phyloP scores from a whole-genome alignment of 176 grass and related monocot genomes.

The Thinopyrum elongatum region DNA sequence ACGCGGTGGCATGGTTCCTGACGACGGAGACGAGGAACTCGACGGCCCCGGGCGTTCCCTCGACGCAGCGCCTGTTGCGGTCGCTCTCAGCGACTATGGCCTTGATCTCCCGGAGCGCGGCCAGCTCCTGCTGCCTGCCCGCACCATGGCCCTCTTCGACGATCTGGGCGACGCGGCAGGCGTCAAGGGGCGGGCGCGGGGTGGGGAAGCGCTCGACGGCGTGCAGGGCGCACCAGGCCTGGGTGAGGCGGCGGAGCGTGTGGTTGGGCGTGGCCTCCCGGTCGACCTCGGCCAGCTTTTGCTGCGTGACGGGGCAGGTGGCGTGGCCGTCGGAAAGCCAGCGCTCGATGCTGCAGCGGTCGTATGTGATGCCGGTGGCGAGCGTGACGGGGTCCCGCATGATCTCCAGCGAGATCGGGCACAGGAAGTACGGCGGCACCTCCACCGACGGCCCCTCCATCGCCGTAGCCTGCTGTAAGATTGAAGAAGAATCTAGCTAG shows the following conservation, averaged over 20 bases:
- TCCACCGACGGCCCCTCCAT: conserved; percentile 46
- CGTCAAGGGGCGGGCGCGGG: conserved; percentile 47
- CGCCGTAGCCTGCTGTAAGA: neutral
- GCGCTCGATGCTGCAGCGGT: conserved; percentile 70
- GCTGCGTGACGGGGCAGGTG: conserved; percentile 69
- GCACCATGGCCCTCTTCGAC: conserved; percentile 37
- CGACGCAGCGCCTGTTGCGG: conserved; percentile 47
- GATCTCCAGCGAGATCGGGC: conserved; percentile 83
- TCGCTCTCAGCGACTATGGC: conserved; percentile 58
- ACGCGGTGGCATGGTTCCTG: neutral
- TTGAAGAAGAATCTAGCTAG: neutral
- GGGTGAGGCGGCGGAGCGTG: conserved; percentile 81
- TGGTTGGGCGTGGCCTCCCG: conserved; percentile 80
- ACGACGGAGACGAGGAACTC: conserved; percentile 47
- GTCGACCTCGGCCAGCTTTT: conserved; percentile 27
- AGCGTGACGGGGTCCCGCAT: conserved; percentile 87
- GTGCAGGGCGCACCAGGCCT: conserved; percentile 73
- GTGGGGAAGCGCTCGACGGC: conserved; percentile 73
- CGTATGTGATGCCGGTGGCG: conserved; percentile 87
- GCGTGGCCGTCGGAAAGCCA: conserved; percentile 61
- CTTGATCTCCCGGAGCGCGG: conserved; percentile 51
- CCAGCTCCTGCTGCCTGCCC: neutral
- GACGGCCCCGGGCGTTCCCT: conserved; percentile 31
- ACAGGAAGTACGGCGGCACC: conserved; percentile 82
- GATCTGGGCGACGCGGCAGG: conserved; percentile 40